Conservation (phyloP, 495 filamentous ascomycete species). For the Daldinia vernicosa region DNA sequence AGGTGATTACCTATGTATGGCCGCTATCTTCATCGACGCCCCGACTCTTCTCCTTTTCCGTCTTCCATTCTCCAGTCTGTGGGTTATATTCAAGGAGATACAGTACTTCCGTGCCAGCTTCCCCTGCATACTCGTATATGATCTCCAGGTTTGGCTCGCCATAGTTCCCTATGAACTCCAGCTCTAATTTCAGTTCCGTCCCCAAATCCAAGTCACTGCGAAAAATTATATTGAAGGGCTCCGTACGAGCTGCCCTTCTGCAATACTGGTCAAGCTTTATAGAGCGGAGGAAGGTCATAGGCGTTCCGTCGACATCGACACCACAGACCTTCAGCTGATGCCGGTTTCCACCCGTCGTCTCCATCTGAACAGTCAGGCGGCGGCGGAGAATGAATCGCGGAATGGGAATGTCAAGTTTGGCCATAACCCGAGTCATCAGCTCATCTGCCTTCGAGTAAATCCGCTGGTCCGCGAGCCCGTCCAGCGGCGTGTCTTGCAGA, state of each 20-base stretch:
- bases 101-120: conserved; percentile 18
- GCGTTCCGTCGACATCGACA: conserved; percentile 55
- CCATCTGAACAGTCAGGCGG: conserved; percentile 44
- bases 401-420: conserved; percentile 49
- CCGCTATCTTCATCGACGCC: no score
- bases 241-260: conserved; percentile 45
- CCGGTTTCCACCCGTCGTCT: conserved; percentile 29
- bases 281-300: conserved; percentile 52
- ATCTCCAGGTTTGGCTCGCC: conserved; percentile 53
- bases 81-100: conserved; percentile 55
- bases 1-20: not conserved
- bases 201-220: conserved; percentile 43
- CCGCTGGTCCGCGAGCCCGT: conserved; percentile 44
- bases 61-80: conserved; percentile 50
- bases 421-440: conserved; percentile 53
- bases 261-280: conserved; percentile 48
- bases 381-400: conserved; percentile 49
- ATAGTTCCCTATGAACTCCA: conserved; percentile 60
- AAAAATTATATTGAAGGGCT: conserved; percentile 53
- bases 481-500: conserved; percentile 55
- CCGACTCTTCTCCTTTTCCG: not conserved
- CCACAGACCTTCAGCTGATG: conserved; percentile 46
- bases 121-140: conserved; percentile 25
- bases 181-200: conserved; percentile 44
- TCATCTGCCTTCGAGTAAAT: conserved; percentile 50